These are phyloP conservation scores for Tillandsia fasciculata DNA, from an alignment of 176 grass and related monocot species.

Conservation along the genomic window DNA sequence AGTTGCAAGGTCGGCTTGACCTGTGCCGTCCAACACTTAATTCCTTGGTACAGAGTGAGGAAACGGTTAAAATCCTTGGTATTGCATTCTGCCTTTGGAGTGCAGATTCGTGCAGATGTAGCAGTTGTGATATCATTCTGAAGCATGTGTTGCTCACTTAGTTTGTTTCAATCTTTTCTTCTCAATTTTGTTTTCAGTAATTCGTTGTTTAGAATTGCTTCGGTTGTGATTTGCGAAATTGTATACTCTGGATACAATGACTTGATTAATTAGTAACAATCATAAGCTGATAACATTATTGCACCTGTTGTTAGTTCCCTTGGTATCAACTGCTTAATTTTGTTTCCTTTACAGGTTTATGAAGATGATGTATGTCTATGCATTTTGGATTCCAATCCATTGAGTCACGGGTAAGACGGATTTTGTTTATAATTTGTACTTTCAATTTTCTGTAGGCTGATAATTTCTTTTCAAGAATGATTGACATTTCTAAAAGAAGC, in stretches of 20 bases:
- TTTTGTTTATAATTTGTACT: slow-evolving; percentile 1
- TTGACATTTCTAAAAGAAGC: not conserved
- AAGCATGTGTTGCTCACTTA: not conserved
- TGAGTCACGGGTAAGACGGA: slow-evolving; percentile 48
- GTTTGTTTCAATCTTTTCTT: not conserved
- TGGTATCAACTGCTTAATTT: not conserved
- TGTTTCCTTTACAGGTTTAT: slow-evolving; percentile 46
- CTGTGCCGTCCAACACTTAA: no score
- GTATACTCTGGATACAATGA: not conserved
- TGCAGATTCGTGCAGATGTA: not conserved
- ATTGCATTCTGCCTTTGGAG: not conserved
- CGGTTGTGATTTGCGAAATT: not conserved
- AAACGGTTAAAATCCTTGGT: not conserved
- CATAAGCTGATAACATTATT: not conserved
- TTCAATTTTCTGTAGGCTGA: not conserved
- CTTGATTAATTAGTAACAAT: not conserved
- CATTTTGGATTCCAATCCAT: slow-evolving; percentile 70
- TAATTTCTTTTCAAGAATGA: not conserved
- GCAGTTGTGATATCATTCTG: no score
- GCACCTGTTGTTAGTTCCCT: not conserved
- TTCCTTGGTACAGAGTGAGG: not conserved
- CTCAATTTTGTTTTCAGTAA: not conserved
- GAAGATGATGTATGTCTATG: slow-evolving; percentile 83
- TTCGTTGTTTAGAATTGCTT: not conserved
- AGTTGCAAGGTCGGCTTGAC: no score